Base-by-base conservation (phyloP, 495 filamentous ascomycete species). In the Hyphodiscus hymeniophilus region DNA sequence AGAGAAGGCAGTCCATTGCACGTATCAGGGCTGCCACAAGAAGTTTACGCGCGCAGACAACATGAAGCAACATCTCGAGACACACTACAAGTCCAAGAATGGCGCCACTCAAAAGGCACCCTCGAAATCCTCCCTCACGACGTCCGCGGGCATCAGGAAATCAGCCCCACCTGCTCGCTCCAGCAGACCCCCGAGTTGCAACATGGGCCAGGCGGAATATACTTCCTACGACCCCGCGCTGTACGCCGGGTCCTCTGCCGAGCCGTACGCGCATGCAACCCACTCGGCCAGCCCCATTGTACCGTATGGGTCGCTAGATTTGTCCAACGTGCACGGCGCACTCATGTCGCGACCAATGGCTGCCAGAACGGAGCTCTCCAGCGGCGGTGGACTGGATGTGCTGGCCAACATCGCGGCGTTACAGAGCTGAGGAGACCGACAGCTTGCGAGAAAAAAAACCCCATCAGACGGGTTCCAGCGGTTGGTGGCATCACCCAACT, bases 21-120 rank as follows among this genome's bases (percentile, higher is more conserved):
- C 86, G 0, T 88, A 84, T 48, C 42, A 60, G 3, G 72, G 70
- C 28, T 97, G 91, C 70, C 77, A 82, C 63, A 95, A 95, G 66
- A 87, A 87, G 39, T 97, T 97, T 60, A 95, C 92, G 4, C 81
- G 91, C 36, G 89, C 92, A 59, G 91, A 97, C 68, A 97, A 97
- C 67, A 96, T 96, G 87, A 95, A 95, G 72, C 91, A 97, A 58
- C 91, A 97, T 59, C 82, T 88, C 43, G 80, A 90, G 40, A 97
- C 92, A 0, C 91, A 97, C 63, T 81, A 71, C 63, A 80, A 76
- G 57, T 68, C 73, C 42, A 69, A 70, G 55, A 61, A 66, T 1
- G 63, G 70, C 23, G 38, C 36, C 28, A 10, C 21, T 17, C 38
- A 38, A n/a, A 54, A 42, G 30, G 17, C 55, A 8, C 11, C 52